A percentile compares a stretch with the other conserved stretches of the same genome.
Conservation (phyloP, 1,284 basidiomycete genomes). For the Cryptococcus wingfieldii region DNA sequence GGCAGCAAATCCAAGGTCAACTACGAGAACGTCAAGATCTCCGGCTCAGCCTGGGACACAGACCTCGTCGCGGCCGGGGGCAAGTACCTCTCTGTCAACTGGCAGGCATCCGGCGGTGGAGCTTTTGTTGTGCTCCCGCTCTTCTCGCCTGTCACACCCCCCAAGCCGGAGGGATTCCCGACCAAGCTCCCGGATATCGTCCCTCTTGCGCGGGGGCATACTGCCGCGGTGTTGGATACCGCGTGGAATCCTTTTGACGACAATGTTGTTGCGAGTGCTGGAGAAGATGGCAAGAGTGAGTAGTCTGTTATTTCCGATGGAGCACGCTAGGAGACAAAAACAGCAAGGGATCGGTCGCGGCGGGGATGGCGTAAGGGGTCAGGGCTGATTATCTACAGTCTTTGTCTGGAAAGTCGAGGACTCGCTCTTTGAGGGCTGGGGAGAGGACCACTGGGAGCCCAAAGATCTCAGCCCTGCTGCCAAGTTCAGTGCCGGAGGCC, state of each 20-base stretch:
- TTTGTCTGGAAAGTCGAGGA: conserved; percentile 82
- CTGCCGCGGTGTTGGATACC: conserved; percentile 71
- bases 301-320: neutral
- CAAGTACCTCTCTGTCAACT: conserved; percentile 63
- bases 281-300: conserved; percentile 79
- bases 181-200: conserved; percentile 86
- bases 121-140: conserved; percentile 89
- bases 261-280: conserved; percentile 78
- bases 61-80: conserved; percentile 85
- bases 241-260: conserved; percentile 96
- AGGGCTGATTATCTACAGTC: conserved; percentile 44
- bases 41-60: conserved; percentile 91
- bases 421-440: conserved; percentile 75
- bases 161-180: conserved; percentile 56
- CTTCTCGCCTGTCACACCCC: conserved; percentile 63
- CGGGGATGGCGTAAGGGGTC: neutral
- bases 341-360: neutral
- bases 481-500: conserved; percentile 50
- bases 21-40: conserved; percentile 87
- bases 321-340: neutral
- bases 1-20: conserved; percentile 76
- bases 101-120: conserved; percentile 92
- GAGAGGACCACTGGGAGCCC: conserved; percentile 72
- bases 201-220: conserved; percentile 78
- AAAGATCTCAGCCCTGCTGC: conserved; percentile 72